Base-by-base conservation (phyloP, 2,329 filamentous ascomycete genomes). In the Apiospora marii region DNA sequence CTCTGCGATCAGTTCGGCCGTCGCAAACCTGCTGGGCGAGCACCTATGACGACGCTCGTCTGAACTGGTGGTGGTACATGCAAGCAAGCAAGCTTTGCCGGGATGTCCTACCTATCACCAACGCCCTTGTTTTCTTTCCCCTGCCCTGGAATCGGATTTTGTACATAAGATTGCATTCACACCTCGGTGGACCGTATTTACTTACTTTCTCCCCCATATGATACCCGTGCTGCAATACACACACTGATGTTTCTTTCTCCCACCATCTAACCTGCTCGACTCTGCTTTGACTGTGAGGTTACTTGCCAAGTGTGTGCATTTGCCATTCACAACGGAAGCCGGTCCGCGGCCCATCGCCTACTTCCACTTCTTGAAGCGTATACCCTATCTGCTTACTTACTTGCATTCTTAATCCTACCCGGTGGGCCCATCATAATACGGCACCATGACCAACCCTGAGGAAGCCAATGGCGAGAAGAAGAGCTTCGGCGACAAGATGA, bases 401-500 rank as follows among this genome's bases (percentile, higher is more conserved):
- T 34, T 34, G 34, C 58, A 41, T n/a, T 14, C 19, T 13, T 34
- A n/a, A 64, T 41, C 34, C 7, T 64, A 61, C 30, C 8, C n/a
- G 58, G 58, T 41, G 58, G 58, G 30, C 34, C 12, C 34, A 24
- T 64, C 34, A 13, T 41, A 34, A 64, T 14, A 1, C 58, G 58
- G 34, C 58, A 34, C 34, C 58, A 64, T 64, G 58, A n/a, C 58
- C 34, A 64, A 64, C 22, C 8, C 30, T 1, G 7, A 64, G 58
- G 30, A 64, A 7, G 19, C 58, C 58, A 41, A 64, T 41, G 58
- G 58, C 58, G 58, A 13, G 58, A 64, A 64, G 14, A 10, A 37
- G 58, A 64, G 82, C 72, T 78, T 87, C 69, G 77, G 84, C 30
- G 83, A 87, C 34, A 88, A 86, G 77, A 76, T 91, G 43, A 90